Base-by-base conservation (phyloP, 345 rosid species). In the Erysimum cheiranthoides region DNA sequence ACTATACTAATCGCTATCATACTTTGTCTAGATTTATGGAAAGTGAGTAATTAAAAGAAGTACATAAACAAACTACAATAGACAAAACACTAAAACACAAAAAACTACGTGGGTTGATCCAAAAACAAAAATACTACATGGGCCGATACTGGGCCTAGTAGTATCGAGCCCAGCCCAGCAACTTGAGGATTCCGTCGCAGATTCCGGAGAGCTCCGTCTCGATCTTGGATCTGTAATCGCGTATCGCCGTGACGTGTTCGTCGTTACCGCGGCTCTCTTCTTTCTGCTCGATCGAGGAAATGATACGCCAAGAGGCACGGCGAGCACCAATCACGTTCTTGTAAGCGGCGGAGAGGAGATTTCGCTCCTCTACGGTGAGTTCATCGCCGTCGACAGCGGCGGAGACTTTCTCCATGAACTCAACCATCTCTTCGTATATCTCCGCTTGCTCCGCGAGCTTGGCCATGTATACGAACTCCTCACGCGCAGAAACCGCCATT, bases 381-480 rank as follows among this genome's bases (percentile, higher is more conserved):
- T 89, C 98, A 66, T 88, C 96, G 27, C 80, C 76, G 11, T 87
- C 90, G 0, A 71, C 85, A 57, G 91, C 42, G 72, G 91, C 82
- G 35, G 96, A 83, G 52, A 93, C 96, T 59, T 89, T 91, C 78
- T 93, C 96, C 97, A 91, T 93, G 83, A 84, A 93, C 83, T 91
- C 96, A 3, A 93, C 98, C 98, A 93, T 93, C 74, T 93, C 98
- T 83, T 93, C 96, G 80, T 93, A 91, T 25, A 96, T 89, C 85
- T 94, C 97, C n/a, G 97, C 98, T 76, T 91, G 97, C 86, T 94
- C 96, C 12, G 98, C 96, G 18, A 94, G 96, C 84, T 94, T 94
- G 5, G 97, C 95, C 98, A 94, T 89, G 93, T 92, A 94, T 6
- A 94, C 96, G 73, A 70, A 74, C 72, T 94, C 96, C 57, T 94